Conservation (phyloP, 225 moss, liverwort and hornwort genomes). For the Lunularia cruciata region DNA sequence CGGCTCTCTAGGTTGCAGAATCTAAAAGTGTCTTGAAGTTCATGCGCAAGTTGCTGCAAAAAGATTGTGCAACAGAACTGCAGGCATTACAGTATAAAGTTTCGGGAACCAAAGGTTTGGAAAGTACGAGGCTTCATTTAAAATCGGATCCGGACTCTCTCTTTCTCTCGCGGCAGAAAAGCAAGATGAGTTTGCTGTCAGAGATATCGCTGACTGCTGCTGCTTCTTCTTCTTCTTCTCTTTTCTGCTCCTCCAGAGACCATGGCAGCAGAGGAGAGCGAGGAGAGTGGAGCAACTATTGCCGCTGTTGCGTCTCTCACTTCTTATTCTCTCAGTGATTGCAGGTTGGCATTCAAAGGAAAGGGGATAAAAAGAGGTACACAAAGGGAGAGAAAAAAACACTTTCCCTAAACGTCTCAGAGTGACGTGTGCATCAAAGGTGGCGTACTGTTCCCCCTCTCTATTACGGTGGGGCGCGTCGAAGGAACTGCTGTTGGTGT, state of each 20-base stretch:
- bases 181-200: slow-evolving; percentile 16
- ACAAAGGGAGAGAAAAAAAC: slow-evolving; percentile 23
- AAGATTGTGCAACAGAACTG: slow-evolving; percentile 8
- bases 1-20: slow-evolving; percentile 7
- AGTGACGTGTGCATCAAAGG: slow-evolving; percentile 52
- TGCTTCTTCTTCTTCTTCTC: slow-evolving; percentile 13
- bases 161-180: neutral
- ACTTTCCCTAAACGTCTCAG: slow-evolving; percentile 29
- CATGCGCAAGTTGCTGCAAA: neutral
- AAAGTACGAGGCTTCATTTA: slow-evolving; percentile 25
- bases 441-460: slow-evolving; percentile 49
- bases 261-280: slow-evolving; percentile 29
- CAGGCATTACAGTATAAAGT: slow-evolving; percentile 24
- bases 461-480: slow-evolving; percentile 46
- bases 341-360: slow-evolving; percentile 20
- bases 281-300: slow-evolving; percentile 29
- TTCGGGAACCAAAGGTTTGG: slow-evolving; percentile 20
- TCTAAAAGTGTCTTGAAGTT: slow-evolving; percentile 20
- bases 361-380: slow-evolving; percentile 20
- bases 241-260: slow-evolving; percentile 24
- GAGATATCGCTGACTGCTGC: slow-evolving; percentile 10
- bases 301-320: slow-evolving; percentile 28
- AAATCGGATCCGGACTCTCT: slow-evolving; percentile 5
- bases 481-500: slow-evolving; percentile 35
- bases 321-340: slow-evolving; percentile 44